A percentile compares a stretch with the other conserved stretches of the same genome.
Conservation (phyloP, 805 yeast species). For the Grigorovia jiainica region DNA sequence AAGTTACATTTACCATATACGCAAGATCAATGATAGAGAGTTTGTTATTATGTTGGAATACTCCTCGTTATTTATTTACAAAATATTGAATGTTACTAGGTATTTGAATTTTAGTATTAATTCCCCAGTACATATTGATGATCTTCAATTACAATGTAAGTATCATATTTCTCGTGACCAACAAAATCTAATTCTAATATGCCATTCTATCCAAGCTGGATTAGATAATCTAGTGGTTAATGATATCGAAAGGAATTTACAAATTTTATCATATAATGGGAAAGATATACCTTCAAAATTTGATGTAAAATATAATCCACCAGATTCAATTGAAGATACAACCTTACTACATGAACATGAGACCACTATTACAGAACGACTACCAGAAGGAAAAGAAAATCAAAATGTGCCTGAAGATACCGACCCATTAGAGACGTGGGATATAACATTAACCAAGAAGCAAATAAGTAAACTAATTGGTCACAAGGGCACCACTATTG, state of each 20-base stretch:
- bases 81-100: background rate
- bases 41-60: background rate
- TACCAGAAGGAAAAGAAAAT: too few species aligned
- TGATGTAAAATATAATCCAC: background rate
- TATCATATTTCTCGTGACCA: background rate
- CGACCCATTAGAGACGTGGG: background rate
- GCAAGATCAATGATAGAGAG: background rate
- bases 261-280: too few species aligned
- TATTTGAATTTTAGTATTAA: background rate
- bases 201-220: background rate
- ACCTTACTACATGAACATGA: background rate
- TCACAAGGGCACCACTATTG: slow-evolving; percentile 32
- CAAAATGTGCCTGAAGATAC: too few species aligned
- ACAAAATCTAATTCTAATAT: background rate
- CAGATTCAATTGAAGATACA: background rate
- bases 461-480: slow-evolving; percentile 39
- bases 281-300: background rate
- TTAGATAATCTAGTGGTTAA: background rate
- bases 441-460: slow-evolving; percentile 14
- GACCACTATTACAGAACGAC: too few species aligned
- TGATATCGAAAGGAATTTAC: background rate
- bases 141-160: background rate
- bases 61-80: background rate
- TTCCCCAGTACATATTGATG: background rate
- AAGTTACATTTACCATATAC: background rate